Base-by-base conservation (phyloP, 257 asterid species). In the Gentiana dahurica region DNA sequence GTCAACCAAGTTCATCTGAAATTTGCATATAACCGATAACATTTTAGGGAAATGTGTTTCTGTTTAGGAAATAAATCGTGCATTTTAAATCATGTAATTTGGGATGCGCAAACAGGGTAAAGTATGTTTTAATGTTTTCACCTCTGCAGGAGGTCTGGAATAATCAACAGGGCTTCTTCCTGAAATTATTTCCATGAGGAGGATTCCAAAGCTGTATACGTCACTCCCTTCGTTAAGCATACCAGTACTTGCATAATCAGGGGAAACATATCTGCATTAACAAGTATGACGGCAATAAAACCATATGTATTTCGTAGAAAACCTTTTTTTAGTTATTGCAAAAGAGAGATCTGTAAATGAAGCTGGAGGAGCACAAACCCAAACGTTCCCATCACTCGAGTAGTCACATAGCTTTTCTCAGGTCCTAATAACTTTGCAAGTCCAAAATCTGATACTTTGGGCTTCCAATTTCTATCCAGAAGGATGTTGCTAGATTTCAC, bases 351-450 rank as follows among this genome's bases (percentile, higher is more conserved):
- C 53, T 44, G 59, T 6, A 24, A 44, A 58, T 43, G 34, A 79
- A 41, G 34, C 6, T 12, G 61, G 70, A 75, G 24, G 24, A 44
- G 64, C 66, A 72, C 94, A 37, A 64, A 92, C 99, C 99, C 99
- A 64, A 92, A 92, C 51, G 99, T 92, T 62, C 99, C 99, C 99
- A 92, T 92, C 62, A 92, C 99, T 61, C 99, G 87, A 32, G 99
- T 92, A 53, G 95, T 92, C 64, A 88, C 99, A 2, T 73, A 80
- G 82, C 95, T 87, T 75, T 80, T 92, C 90, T 85, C 99, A 1
- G 97, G 60, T 62, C 85, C 95, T 63, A 92, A 57, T 35, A 92
- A 71, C 69, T 92, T 92, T 66, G 99, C 99, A 51, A 92, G 94
- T 63, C 99, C 99, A 59, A 92, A 88, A 67, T 92, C 99, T 34